Evolutionary conservation across 2,329 filamentous ascomycete genomes (phyloP), one percentile per base, ranked within the genome.

Genomic region (Fusarium concolor): DNA sequence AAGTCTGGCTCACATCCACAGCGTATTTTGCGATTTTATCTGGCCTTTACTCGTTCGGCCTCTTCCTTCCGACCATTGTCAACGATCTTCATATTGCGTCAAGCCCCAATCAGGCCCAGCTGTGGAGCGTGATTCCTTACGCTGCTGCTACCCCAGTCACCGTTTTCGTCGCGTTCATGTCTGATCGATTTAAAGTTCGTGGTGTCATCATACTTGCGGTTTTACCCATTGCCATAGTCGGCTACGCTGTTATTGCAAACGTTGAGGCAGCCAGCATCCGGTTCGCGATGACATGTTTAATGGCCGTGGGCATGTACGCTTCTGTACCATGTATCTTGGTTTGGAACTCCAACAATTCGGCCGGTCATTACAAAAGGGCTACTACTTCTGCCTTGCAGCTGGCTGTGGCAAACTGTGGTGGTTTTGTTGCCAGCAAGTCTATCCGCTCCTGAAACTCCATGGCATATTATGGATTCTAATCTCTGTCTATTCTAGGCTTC

Each of bases 291-390:
- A 90, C 88, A 0, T 89, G 89, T 71, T 79, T 91, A 54, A 90
- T 90, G 87, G 87, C 89, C 1, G 86, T 85, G 0, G 89, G 89
- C 11, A 82, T 90, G 73, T 91, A 90, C 73, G 82, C 83, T 44
- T 87, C 85, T 41, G 87, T 90, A 0, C 89, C 89, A 0, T 86
- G 85, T 18, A 85, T 90, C 5, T 78, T 91, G 11, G 88, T 85
- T 2, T 91, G 89, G 89, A 86, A 89, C 64, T 86, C 86, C 3
- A 91, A 91, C 73, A 91, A 91, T 74, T 88, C 85, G 1, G 88
- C 89, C 0, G 88, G 87, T 0, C 89, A 92, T 73, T 92, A 91
- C 73, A 92, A 92, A 75, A 80, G 90, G 15, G 89, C 90, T 0
- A 91, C 89, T 0, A 89, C 89, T 0, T 86, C 86, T 2, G 90